Base-by-base conservation (phyloP, 106 monocot species). In the Dendrobium chrysotoxum region DNA sequence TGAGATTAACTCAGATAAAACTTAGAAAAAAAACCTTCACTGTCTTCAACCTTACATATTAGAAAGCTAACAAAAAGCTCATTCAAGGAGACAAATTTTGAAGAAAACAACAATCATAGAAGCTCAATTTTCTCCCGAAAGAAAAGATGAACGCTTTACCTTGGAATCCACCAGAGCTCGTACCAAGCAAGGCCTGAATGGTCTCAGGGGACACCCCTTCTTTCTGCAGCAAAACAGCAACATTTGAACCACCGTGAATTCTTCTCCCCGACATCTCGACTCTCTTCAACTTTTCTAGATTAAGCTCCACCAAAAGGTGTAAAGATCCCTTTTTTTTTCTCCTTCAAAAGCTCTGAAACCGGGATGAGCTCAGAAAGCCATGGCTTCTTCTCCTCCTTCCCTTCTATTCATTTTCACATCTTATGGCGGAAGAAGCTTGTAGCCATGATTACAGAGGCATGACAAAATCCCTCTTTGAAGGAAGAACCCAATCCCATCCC, bases 371-470 rank as follows among this genome's bases (percentile, higher is more conserved):
- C 26, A 4, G 12, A 8, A 5, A 21, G 44, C 79, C 50, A 53
- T 78, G 9, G 26, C 18, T 50, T 35, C 38, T 47, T 53, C 50
- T 72, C 0, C 35, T 9, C 16, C 66, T 38, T 18, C 28, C 10
- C 18, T 35, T 18, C 23, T 40, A 0, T 46, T 55, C 70, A 1
- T 3, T 10, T 68, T 79, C 78, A 85, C 35, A 81, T 76, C 85
- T 90, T 90, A 77, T 92, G 92, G 65, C 88, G 86, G 79, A 90
- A 92, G 83, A 90, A 89, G 86, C 93, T 93, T 58, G 93, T 93
- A 86, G 78, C 84, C 93, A 86, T 85, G 77, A 83, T 65, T 30
- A 88, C 79, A 50, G 88, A 83, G 54, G 78, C 86, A 66, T 85
- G 86, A 26, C 76, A 82, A 16, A 86, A 81, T 46, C 79, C 77